Evolutionary conservation across 352 stramenopile species (phyloP), one percentile per base, ranked within the genome.

Genomic region (Blastocystis sp.): DNA sequence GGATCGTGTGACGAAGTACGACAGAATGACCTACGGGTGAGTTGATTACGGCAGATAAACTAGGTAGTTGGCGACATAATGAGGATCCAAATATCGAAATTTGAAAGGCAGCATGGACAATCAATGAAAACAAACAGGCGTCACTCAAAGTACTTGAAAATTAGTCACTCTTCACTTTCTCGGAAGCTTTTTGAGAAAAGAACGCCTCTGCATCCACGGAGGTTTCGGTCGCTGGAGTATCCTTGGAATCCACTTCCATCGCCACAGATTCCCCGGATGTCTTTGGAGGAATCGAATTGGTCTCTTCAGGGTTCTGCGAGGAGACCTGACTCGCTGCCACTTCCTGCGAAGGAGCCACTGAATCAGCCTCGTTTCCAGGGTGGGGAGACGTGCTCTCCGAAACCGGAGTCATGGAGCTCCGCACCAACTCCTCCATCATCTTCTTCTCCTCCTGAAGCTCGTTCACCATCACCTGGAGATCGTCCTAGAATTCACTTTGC

Each of bases 141-240:
- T 32, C n/a, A 32, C 51, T 32, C 51, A 27, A 59, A 32, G 11
- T 59, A 32, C 51, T 32, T 18, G 46, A 59, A 59, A 34, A 29
- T 38, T 64, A 81, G n/a, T 81, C 69, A 81, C 69, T 81, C 53
- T 81, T 72, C 29, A 21, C n/a, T 32, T 72, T 81, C 40, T 61
- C 48, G 16, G 69, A 44, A 24, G 44, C 14, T 11, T 11, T 3
- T 27, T 32, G 16, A 0, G 69, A 36, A 42, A 81, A 81, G 32
- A 81, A 81, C 8, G 61, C 69, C 36, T 81, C 44, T 38, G 69
- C 69, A 32, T 4, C 42, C n/a, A 49, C 24, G 18, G 21, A 21
- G 36, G 36, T 1, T 53, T 54, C 36, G 9, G 16, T 29, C 11
- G 36, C 48, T 48, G 21, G n/a, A n/a, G n/a, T n/a, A n/a, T n/a